Percentiles rank a stretch among this genome's conserved stretches.
These are phyloP conservation scores for Mortierella alpina DNA, from an alignment of 192 early-diverging fungal species.

Conservation along the genomic window DNA sequence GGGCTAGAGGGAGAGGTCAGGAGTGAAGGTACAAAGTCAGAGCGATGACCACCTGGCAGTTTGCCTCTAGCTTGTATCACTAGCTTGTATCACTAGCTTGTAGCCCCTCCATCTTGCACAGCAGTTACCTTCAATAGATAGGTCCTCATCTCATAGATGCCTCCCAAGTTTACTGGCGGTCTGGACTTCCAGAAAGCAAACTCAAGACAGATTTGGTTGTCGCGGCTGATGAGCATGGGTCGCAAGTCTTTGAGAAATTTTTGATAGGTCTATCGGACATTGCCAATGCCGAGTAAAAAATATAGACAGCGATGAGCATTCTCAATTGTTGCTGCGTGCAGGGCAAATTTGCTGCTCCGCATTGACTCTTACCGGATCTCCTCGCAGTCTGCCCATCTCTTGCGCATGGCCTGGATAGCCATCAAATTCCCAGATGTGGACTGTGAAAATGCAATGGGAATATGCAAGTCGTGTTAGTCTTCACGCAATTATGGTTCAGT, in stretches of 20 bases:
- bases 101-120: too few relatives aligned
- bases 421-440: slow-evolving; percentile 96
- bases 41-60: not conserved
- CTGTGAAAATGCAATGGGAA: slow-evolving; percentile 48
- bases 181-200: slow-evolving; percentile 92
- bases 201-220: slow-evolving; percentile 90
- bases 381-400: slow-evolving; percentile 67
- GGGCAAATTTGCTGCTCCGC: not conserved
- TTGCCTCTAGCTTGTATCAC: too few relatives aligned
- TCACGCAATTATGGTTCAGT: too few relatives aligned
- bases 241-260: slow-evolving; percentile 74
- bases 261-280: slow-evolving; percentile 60
- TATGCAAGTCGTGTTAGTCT: slow-evolving; percentile 8
- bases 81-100: too few relatives aligned
- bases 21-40: not conserved
- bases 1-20: slow-evolving; percentile 62
- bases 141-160: slow-evolving; percentile 92
- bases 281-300: not conserved
- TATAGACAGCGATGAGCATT: not conserved
- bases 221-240: slow-evolving; percentile 76
- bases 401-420: slow-evolving; percentile 85
- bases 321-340: not conserved
- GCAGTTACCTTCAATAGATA: slow-evolving; percentile 78
- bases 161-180: slow-evolving; percentile 78
- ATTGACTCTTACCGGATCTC: slow-evolving; percentile 64